Conservation (phyloP, 805 yeast genomes). For the Torulaspora maleeae region DNA sequence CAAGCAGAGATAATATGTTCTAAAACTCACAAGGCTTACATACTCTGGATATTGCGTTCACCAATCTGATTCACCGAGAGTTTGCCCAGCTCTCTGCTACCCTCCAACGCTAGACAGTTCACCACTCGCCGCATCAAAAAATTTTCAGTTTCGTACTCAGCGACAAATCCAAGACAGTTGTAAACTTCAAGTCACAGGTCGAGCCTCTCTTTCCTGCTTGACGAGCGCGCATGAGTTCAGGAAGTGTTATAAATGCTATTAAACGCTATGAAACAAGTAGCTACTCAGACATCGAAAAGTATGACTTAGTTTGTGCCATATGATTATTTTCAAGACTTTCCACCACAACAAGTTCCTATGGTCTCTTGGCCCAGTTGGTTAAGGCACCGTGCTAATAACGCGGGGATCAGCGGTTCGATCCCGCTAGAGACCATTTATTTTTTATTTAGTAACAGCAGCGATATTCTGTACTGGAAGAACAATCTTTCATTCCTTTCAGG, state of each 20-base stretch:
- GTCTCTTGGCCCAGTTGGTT: constrained; percentile 19
- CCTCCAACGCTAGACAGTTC: constrained; percentile 4
- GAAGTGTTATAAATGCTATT: neutral
- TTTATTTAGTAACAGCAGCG: too few species aligned
- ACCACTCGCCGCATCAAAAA: constrained; percentile 7
- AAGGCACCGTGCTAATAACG: constrained; percentile 16
- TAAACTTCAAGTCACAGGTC: neutral
- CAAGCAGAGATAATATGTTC: too few species aligned
- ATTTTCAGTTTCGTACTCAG: constrained; percentile 7
- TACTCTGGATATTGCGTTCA: neutral
- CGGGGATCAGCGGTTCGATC: constrained; percentile 19
- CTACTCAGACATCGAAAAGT: too few species aligned
- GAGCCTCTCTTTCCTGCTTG: too few species aligned
- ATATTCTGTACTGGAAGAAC: too few species aligned
- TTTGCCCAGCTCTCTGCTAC: constrained; percentile 1
- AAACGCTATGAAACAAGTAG: too few species aligned
- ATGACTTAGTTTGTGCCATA: too few species aligned
- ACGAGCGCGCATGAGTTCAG: neutral
- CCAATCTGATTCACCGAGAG: neutral
- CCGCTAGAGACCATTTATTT: constrained; percentile 14
- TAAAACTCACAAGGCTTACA: neutral
- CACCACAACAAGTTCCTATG: neutral
- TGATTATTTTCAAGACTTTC: too few species aligned
- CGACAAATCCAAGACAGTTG: neutral
- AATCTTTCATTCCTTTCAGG: too few species aligned